Base-by-base conservation (phyloP, 495 filamentous ascomycete species). In the Aspergillus carlsbadensis region DNA sequence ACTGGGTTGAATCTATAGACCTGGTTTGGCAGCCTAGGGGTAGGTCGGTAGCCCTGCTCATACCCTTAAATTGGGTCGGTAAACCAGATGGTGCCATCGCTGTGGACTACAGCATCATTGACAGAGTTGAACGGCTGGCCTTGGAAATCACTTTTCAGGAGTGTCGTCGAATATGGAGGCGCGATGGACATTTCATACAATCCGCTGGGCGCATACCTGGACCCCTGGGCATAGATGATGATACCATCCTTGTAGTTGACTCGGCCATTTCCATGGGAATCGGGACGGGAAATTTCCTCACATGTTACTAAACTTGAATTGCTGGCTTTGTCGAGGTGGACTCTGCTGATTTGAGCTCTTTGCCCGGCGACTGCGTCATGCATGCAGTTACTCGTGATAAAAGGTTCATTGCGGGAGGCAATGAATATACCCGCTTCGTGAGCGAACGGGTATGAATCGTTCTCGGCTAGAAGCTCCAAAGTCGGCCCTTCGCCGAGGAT, bases 51-150 rank as follows among this genome's bases (percentile, higher is more conserved):
- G 5, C 81, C 77, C 56, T 86, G 80, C 33, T 82, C 72, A 48
- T 72, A 73, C 8, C 83, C 84, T 56, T 87, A 87, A n/a, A 71
- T 74, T 1, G 83, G 81, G 63, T 87, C 84, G 1, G 83, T 87
- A 55, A 87, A 86, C 72, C 84, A 87, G 29, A 87, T 69, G 14
- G 78, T 74, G 5, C 78, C 77, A 59, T 82, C 84, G 1, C 73
- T 73, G 42, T 69, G 65, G 47, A 86, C 71, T 5, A 76, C 71
- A 0, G 80, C 73, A 63, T 87, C 83, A 52, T 85, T 86, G 21
- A 84, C 70, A 11, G 80, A 81, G 57, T 84, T 86, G 67, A 87
- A 86, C 26, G 80, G 78, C 18, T 81, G 76, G 15, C 83, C 81
- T 41, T 78, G 73, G 59, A 75, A 87, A 53, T 82, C 81, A 21